Base-by-base conservation (phyloP, 139 green algal genomes). In the Coccomyxa sp. region DNA sequence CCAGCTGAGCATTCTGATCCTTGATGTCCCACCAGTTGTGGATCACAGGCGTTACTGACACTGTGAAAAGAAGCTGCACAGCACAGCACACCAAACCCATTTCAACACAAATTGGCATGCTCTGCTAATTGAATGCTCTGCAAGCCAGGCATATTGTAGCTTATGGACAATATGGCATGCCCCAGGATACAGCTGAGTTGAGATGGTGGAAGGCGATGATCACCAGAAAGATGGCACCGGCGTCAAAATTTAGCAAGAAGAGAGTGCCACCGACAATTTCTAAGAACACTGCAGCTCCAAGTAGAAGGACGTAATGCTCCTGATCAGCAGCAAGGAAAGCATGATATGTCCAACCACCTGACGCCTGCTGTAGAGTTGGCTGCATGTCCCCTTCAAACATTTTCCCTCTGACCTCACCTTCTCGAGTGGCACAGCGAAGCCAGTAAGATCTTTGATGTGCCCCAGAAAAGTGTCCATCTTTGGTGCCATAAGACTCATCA, bases 1-100 rank as follows among this genome's bases (percentile, higher is more conserved):
- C 60, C 63, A 59, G 60, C 31, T 82, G 25, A 12, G 32, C 79
- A 23, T 77, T 82, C 28, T 81, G 77, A 12, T 87, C 82, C 59
- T 82, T 82, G 10, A 81, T 25, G 32, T 89, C 79, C 86, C 86
- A 89, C 58, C 85, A 89, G 67, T 89, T 87, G 80, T 89, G 86
- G 82, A 89, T 87, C 18, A 87, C 60, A 30, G 86, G 86, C 17
- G 83, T 89, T 7, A 86, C 83, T 11, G 71, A 59, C 57, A 81
- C 30, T 30, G 83, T 77, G 60, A 87, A 89, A 25, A 81, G 27
- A 16, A 84, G 80, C 86, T 87, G 84, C 67, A n/a, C 28, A 71
- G 60, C 60, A 68, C 60, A 68, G 38, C 38, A 51, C 38, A 51
- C 38, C 38, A 51, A 51, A 51, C 38, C 38, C 38, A 3, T 51